Base-by-base conservation (phyloP, 768 basidiomycete species). In the Rhizopogon sp. region DNA sequence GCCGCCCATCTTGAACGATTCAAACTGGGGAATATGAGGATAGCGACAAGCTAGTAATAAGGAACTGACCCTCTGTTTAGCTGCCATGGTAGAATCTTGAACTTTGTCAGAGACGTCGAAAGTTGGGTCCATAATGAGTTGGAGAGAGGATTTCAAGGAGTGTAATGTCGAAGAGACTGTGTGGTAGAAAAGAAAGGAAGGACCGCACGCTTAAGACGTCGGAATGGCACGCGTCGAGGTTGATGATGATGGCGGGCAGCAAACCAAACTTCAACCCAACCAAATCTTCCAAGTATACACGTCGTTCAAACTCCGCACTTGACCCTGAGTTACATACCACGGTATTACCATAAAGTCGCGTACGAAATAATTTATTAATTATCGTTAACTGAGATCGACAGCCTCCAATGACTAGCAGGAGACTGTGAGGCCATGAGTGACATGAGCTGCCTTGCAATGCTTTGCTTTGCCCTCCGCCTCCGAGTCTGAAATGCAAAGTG, bases 1-100 rank as follows among this genome's bases (percentile, higher is more conserved):
- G 46, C 68, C 69, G 58, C 89, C 87, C 60, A 90, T 75, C 66
- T 78, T 84, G 78, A 90, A 90, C 35, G 81, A 80, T 58, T 87
- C 82, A 64, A 91, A 83, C 88, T 90, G 57, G 46, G 17, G 58
- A 25, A 20, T n/a, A 14, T 40, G 31, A 53, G 41, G 50, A 45
- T 13, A 35, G 17, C 10, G 1, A 16, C 31, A 47, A 47, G 3
- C 0, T 14, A 17, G 44, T 41, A 43, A 20, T 11, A 0, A 37
- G 16, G 9, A 31, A 41, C 63, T 45, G 42, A 79, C 77, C 71
- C 77, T 76, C 68, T 74, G 71, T 64, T 66, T 73, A 63, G 76
- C 78, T 57, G 70, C 67, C 53, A 58, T 39, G 57, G 71, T 65
- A 52, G 66, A 60, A 54, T 72, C 72, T 55, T 60, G 59, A 53